These are phyloP conservation scores for Carallia brachiata DNA, from an alignment of 345 rosid genomes.

Conservation along the genomic window DNA sequence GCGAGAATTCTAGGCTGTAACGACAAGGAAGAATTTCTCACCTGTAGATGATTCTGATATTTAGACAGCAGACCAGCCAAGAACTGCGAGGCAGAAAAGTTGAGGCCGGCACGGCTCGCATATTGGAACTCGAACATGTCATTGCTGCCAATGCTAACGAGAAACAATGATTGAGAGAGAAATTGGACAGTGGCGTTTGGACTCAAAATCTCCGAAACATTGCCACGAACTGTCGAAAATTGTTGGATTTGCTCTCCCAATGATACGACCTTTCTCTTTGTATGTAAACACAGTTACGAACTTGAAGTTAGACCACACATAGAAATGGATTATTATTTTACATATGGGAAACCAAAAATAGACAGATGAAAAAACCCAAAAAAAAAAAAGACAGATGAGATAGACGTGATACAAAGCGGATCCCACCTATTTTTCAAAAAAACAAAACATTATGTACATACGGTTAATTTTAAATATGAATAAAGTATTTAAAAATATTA, in stretches of 20 bases:
- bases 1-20: not conserved
- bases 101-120: not conserved
- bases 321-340: too few relatives aligned
- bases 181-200: not conserved
- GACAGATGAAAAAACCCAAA: too few relatives aligned
- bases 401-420: too few relatives aligned
- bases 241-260: conserved; percentile 39
- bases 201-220: conserved; percentile 21
- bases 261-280: conserved; percentile 20
- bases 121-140: conserved; percentile 21
- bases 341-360: too few relatives aligned
- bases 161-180: conserved; percentile 32
- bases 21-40: not conserved
- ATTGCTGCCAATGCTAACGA: conserved; percentile 47
- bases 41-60: conserved; percentile 8
- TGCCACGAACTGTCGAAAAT: conserved; percentile 9
- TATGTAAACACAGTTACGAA: too few relatives aligned
- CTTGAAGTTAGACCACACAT: too few relatives aligned
- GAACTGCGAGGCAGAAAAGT: not conserved
- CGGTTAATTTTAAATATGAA: too few relatives aligned
- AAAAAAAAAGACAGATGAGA: too few relatives aligned
- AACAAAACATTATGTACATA: too few relatives aligned
- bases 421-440: too few relatives aligned
- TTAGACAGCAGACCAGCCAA: not conserved
- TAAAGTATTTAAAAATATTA: too few relatives aligned